Conservation (phyloP, 1,139 yeast species). For the Suhomyces kunorum region DNA sequence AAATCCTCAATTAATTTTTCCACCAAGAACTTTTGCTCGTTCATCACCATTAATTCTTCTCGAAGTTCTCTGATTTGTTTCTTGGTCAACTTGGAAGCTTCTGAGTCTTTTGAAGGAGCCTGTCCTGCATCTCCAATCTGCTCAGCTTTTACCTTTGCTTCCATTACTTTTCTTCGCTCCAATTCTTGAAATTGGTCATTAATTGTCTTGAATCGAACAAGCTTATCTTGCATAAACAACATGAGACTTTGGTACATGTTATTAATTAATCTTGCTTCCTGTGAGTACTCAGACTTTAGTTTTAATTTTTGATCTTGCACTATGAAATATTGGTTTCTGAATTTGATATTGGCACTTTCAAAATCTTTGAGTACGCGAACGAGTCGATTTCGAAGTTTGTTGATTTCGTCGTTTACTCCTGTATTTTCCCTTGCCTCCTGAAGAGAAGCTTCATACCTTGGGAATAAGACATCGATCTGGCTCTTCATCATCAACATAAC, state of each 20-base stretch:
- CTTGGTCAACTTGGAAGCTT: conserved; percentile 38
- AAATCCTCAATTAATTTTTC: conserved; percentile 61
- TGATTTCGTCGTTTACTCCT: conserved; percentile 16
- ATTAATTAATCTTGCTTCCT: conserved; percentile 25
- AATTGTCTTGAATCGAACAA: conserved; percentile 32
- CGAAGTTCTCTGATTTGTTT: conserved; percentile 59
- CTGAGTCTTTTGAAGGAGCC: conserved; percentile 4
- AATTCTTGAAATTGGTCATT: conserved; percentile 29
- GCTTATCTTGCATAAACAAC: conserved; percentile 37
- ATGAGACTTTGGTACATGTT: conserved; percentile 40
- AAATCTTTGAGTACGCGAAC: conserved; percentile 37
- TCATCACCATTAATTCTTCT: conserved; percentile 81
- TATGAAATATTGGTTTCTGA: conserved; percentile 28
- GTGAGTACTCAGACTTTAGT: conserved; percentile 20
- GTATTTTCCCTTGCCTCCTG: not conserved
- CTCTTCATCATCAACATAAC: conserved; percentile 35
- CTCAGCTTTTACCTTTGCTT: conserved; percentile 1
- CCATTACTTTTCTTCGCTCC: conserved; percentile 19
- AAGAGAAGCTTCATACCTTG: conserved; percentile 27
- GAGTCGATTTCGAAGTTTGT: conserved; percentile 29
- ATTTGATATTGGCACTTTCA: conserved; percentile 30
- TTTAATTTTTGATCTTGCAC: conserved; percentile 18
- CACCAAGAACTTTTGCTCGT: conserved; percentile 78
- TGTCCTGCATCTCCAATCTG: not conserved
- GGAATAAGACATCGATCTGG: conserved; percentile 35